Base-by-base conservation (phyloP, 768 basidiomycete genomes). In the Basidioascus undulatus region DNA sequence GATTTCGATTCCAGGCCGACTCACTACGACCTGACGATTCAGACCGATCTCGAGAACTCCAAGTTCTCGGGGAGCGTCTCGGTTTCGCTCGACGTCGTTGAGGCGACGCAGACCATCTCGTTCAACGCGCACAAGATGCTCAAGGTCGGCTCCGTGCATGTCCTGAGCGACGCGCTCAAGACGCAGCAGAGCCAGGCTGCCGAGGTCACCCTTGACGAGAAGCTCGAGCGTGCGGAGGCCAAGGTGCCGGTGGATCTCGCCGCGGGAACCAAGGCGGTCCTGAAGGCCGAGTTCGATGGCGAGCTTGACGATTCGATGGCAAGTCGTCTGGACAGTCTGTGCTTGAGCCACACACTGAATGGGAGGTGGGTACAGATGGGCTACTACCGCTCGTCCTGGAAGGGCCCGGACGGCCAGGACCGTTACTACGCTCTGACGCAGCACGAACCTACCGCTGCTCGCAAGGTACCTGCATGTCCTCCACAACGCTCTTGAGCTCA, bases 391-490 rank as follows among this genome's bases (percentile, higher is more conserved):
- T 71, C 74, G 24, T 58, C 66, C 11, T 73, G 66, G 55, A 45
- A 40, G 33, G 44, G 39, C 5, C 13, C 41, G n/a, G 39, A 28
- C n/a, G 31, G 15, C 18, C 10, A 30, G n/a, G n/a, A n/a, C n/a
- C n/a, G n/a, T n/a, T 59, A 52, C 47, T 61, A 61, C 45, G 66
- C 76, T 23, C 62, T 96, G 39, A 92, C 89, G 27, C 87, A 96
- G 59, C 89, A 86, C 48, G 82, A 89, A 75, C 74, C 86, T 30
- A 89, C 80, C 31, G 74, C 74, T 44, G 86, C 87, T 8, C 65
- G 86, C 37, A 67, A 70, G 44, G 46, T 46, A 11, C 16, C 40
- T 24, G 12, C 7, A 3, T 8, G n/a, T n/a, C n/a, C n/a, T n/a
- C n/a, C n/a, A n/a, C n/a, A n/a, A n/a, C n/a, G n/a, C 31, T 10